Evolutionary conservation across 257 asterid genomes (phyloP).

Genomic region (Linderniella brevidens): DNA sequence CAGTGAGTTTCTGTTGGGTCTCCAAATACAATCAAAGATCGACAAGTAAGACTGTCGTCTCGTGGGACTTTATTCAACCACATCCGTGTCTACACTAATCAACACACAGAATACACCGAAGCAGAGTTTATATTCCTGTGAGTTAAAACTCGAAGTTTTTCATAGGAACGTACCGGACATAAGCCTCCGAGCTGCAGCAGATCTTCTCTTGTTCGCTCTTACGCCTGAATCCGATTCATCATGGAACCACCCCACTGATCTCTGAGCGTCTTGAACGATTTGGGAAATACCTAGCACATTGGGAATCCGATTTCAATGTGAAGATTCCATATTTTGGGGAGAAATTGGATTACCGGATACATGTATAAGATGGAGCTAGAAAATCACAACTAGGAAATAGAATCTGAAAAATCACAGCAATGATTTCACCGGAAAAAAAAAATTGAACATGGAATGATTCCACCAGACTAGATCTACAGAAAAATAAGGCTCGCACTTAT

Average conservation of each 20-base stretch:
- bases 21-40: too few species aligned
- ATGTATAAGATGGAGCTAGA: too few species aligned
- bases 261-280: constrained; percentile 61
- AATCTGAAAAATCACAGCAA: too few species aligned
- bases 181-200: constrained; percentile 29
- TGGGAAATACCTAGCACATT: constrained; percentile 47
- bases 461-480: too few species aligned
- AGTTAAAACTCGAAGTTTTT: not conserved
- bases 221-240: constrained; percentile 45
- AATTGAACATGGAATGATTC: too few species aligned
- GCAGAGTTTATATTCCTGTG: not conserved
- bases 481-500: too few species aligned
- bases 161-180: constrained; percentile 18
- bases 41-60: too few species aligned
- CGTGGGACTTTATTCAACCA: too few species aligned
- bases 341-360: not conserved
- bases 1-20: too few species aligned
- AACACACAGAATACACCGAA: not conserved
- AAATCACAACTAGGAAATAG: too few species aligned
- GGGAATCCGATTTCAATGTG: not conserved
- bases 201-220: constrained; percentile 16
- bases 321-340: not conserved
- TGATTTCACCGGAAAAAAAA: too few species aligned
- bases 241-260: constrained; percentile 61
- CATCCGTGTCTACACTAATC: not conserved